Evolutionary conservation across 768 basidiomycete genomes (phyloP).

Genomic region (Russula virescens): DNA sequence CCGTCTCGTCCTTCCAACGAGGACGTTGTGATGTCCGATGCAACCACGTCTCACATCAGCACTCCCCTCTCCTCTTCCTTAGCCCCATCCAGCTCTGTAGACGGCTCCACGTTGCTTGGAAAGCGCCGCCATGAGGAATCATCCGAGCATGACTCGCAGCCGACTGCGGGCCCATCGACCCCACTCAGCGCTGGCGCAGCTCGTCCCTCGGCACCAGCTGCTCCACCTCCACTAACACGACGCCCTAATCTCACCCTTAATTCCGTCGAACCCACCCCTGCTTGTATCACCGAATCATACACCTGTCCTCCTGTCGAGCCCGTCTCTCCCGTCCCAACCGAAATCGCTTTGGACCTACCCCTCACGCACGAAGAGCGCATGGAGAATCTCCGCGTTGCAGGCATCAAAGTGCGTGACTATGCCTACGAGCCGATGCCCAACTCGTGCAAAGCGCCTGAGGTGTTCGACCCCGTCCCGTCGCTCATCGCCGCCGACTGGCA

Average conservation of each 20-base stretch:
- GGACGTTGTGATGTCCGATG: constrained; percentile 11
- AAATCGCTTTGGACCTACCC: constrained; percentile 26
- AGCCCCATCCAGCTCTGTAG: not conserved
- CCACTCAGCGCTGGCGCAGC: no score
- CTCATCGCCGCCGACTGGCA: constrained; percentile 30
- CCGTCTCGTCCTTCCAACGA: not conserved
- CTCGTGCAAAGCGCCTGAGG: constrained; percentile 24
- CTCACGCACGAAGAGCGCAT: constrained; percentile 2
- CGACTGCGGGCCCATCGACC: not conserved
- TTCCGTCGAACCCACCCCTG: not conserved
- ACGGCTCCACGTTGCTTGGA: not conserved
- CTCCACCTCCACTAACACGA: not conserved
- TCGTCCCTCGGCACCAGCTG: not conserved
- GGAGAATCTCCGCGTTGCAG: constrained; percentile 19
- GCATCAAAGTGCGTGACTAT: constrained; percentile 34
- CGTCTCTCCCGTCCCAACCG: constrained; percentile 29
- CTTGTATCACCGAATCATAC: not conserved
- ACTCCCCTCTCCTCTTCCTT: not conserved
- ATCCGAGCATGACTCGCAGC: not conserved
- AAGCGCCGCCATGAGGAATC: constrained; percentile 8
- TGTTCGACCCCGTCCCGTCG: constrained; percentile 26
- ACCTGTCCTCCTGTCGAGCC: not conserved
- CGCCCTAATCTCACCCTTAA: not conserved
- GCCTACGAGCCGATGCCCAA: constrained; percentile 23
- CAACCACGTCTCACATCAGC: not conserved